Evolutionary conservation across 148 eudicot genomes (phyloP), one percentile per base, ranked within the genome.

Genomic region (Rhododendron williamsianum): DNA sequence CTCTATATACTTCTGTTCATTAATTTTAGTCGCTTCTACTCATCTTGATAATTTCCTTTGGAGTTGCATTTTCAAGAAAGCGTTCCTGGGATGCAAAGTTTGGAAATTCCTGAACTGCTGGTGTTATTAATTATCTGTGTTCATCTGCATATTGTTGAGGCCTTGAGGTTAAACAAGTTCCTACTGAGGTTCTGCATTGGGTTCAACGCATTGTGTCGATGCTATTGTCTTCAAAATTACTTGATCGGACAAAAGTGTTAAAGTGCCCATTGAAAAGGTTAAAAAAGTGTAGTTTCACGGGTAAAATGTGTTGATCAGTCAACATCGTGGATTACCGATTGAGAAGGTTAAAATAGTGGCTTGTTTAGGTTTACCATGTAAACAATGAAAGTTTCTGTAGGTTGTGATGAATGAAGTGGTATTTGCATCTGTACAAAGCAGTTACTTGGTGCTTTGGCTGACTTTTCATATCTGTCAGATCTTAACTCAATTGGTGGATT

Each of bases 401-500:
- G n/a, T 49, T 33, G 15, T 41, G 25, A 78, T 56, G 43, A 67
- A 77, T 38, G 19, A 4, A 12, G 25, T 8, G n/a, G 41, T 25
- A 38, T 13, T 41, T 13, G 76, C 35, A 25, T 74, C 35, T 84
- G 65, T 58, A 27, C 72, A 4, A 81, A 56, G 85, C 38, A 18
- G 19, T 38, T 74, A 71, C 46, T 5, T 63, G 52, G 88, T 80
- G 51, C 21, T 80, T 30, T 45, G 56, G 65, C 56, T 87, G 76
- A 69, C 73, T 46, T 0, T 82, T 48, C 33, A 27, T 30, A 18
- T 78, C 30, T 84, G 65, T 21, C 92, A 97, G 99, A 97, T 94
- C 98, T 97, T 80, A 89, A 95, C 87, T 91, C 98, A 4, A 93
- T 97, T 86, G 99, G 99, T 82, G 99, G 99, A 36, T 84, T 97